Conservation (phyloP, 2,329 filamentous ascomycete species). For the Alternaria viburni region DNA sequence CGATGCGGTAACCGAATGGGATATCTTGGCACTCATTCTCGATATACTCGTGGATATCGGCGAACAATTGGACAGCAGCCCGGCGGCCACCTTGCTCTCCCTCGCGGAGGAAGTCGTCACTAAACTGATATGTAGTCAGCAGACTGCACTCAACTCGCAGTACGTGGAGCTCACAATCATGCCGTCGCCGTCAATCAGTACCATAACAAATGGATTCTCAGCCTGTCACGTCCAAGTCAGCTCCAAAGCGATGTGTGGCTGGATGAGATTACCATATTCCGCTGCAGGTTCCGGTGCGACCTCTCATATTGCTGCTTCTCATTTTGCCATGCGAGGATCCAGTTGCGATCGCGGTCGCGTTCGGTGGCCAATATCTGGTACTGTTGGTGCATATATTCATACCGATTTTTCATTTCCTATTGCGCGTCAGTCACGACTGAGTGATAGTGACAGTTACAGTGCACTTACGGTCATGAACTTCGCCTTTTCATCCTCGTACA, state of each 20-base stretch:
- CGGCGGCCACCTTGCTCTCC: slow-evolving; percentile 61
- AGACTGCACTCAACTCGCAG: background rate
- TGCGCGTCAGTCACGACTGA: background rate
- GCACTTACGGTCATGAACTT: slow-evolving; percentile 40
- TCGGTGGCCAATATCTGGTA: slow-evolving; percentile 35
- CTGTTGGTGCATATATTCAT: slow-evolving; percentile 46
- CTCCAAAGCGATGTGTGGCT: background rate
- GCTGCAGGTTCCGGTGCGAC: slow-evolving; percentile 21
- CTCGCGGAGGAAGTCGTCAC: slow-evolving; percentile 56
- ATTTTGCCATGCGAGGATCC: slow-evolving; percentile 22
- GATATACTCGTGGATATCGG: slow-evolving; percentile 53
- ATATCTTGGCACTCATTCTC: slow-evolving; percentile 45
- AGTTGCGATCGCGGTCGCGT: slow-evolving; percentile 32
- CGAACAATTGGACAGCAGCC: slow-evolving; percentile 59
- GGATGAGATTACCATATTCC: slow-evolving; percentile 30
- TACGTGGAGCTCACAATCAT: slow-evolving; percentile 49
- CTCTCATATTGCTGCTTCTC: slow-evolving; percentile 31
- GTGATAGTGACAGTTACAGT: background rate
- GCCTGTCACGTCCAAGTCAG: slow-evolving; percentile 6
- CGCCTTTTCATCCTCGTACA: slow-evolving; percentile 39
- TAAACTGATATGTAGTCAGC: slow-evolving; percentile 47
- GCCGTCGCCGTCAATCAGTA: slow-evolving; percentile 63
- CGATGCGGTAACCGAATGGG: slow-evolving; percentile 53
- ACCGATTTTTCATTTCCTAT: slow-evolving; percentile 51
- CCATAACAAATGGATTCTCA: slow-evolving; percentile 59